Evolutionary conservation across 2,329 filamentous ascomycete genomes (phyloP).

Genomic region (Penicillium occitanis): DNA sequence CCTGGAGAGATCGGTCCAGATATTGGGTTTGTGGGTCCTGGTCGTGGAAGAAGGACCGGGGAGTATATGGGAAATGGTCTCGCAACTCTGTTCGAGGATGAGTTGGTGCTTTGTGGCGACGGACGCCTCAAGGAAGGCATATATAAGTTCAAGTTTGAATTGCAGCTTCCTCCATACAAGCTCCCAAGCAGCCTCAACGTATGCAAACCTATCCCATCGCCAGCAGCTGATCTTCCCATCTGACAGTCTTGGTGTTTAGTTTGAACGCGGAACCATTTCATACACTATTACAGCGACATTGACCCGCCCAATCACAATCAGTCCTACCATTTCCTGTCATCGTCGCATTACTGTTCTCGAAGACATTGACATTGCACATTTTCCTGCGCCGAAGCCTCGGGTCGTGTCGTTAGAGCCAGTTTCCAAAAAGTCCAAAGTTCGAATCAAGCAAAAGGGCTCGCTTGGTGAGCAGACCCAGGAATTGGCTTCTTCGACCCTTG

Average conservation of each 20-base stretch:
- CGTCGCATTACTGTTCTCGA: slow-evolving; percentile 77
- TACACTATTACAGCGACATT: slow-evolving; percentile 89
- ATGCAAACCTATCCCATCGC: slow-evolving; percentile 43
- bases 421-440: slow-evolving; percentile 66
- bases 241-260: slow-evolving; percentile 55
- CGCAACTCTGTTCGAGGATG: slow-evolving; percentile 64
- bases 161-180: slow-evolving; percentile 59
- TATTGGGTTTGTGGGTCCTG: slow-evolving; percentile 53
- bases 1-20: slow-evolving; percentile 55
- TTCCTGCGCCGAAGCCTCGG: slow-evolving; percentile 72
- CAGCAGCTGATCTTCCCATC: background rate
- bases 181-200: slow-evolving; percentile 91
- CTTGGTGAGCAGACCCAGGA: slow-evolving; percentile 43
- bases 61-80: slow-evolving; percentile 65
- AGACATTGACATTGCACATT: slow-evolving; percentile 76
- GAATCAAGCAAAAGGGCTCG: slow-evolving; percentile 50
- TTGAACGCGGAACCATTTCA: slow-evolving; percentile 88
- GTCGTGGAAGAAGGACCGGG: slow-evolving; percentile 52
- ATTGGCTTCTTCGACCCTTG: slow-evolving; percentile 41
- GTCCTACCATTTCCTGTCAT: slow-evolving; percentile 76
- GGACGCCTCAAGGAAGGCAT: slow-evolving; percentile 63
- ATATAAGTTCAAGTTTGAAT: slow-evolving; percentile 66
- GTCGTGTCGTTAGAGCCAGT: slow-evolving; percentile 87
- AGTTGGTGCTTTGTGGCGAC: slow-evolving; percentile 63
- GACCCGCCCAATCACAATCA: slow-evolving; percentile 83